These are phyloP conservation scores for Tetracladium maxilliforme DNA, from an alignment of 2,329 filamentous ascomycete species.

Conservation along the genomic window DNA sequence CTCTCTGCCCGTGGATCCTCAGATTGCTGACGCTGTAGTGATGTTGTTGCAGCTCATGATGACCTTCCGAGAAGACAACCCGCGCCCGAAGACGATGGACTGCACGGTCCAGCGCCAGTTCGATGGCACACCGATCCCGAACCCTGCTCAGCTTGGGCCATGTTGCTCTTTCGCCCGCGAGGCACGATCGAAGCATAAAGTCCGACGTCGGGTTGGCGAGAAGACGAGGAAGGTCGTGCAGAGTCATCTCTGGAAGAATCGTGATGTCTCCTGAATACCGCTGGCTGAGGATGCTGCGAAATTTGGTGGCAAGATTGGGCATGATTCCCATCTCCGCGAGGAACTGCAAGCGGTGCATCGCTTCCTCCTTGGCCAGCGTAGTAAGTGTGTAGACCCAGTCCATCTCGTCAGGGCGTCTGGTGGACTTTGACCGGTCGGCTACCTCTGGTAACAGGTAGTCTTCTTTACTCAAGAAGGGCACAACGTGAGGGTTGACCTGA, in stretches of 20 bases:
- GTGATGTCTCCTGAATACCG: conserved; percentile 93
- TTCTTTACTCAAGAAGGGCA: conserved; percentile 70
- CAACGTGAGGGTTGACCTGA: conserved; percentile 88
- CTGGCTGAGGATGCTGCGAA: conserved; percentile 70
- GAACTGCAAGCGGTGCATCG: conserved; percentile 66
- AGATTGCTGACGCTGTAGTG: no score
- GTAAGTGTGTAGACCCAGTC: conserved; percentile 53
- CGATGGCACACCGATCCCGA: conserved; percentile 75
- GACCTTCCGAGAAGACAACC: no score
- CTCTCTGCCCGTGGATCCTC: no score
- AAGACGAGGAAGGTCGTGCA: conserved; percentile 60
- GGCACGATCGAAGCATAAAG: conserved; percentile 70
- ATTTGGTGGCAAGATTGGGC: conserved; percentile 64
- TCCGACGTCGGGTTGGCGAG: conserved; percentile 73
- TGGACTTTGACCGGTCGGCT: conserved; percentile 16
- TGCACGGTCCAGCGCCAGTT: conserved; percentile 66
- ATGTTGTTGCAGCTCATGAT: no score
- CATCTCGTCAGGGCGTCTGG: conserved; percentile 20
- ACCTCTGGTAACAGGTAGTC: conserved; percentile 32
- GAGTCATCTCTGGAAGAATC: conserved; percentile 68
- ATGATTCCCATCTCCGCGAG: conserved; percentile 70
- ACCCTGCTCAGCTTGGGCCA: conserved; percentile 85
- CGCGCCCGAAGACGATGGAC: conserved; percentile 54
- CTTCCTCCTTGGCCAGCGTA: conserved; percentile 63
- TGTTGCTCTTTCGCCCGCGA: conserved; percentile 71